A percentile compares a stretch with the other conserved stretches of the same genome.
phyloP scores from a whole-genome alignment of 202 grass and related monocot genomes.

The Panicum hallii region DNA sequence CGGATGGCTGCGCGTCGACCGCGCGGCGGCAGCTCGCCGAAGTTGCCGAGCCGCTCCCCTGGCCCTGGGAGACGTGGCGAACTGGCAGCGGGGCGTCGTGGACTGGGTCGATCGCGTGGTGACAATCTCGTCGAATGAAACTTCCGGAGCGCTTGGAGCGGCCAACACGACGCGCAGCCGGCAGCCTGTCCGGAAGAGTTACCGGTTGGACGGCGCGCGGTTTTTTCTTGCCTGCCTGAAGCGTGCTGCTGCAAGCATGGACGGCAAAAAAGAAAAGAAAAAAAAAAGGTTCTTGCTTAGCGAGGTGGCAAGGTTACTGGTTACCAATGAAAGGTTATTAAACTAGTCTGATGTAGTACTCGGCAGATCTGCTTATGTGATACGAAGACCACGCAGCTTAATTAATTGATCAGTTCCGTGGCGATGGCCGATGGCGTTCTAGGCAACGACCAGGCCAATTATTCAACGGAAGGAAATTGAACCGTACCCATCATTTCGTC shows the following conservation, averaged over 20 bases:
- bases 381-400: not conserved
- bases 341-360: no score
- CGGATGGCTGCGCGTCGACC: not conserved
- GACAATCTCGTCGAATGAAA: not conserved
- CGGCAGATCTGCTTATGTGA: conserved; percentile 9
- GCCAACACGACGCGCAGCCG: not conserved
- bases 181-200: not conserved
- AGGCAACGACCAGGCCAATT: no score
- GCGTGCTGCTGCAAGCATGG: not conserved
- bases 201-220: not conserved
- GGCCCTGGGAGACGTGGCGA: not conserved
- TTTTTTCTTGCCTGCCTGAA: not conserved
- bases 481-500: no score
- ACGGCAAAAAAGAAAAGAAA: no score
- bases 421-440: no score
- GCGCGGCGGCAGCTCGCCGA: not conserved
- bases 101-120: not conserved
- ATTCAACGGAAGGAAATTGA: no score
- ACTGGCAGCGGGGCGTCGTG: not conserved
- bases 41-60: not conserved
- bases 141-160: not conserved
- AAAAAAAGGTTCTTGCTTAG: not conserved
- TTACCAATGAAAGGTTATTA: not conserved
- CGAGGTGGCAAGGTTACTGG: not conserved
- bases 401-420: no score